A percentile compares a stretch with the other conserved stretches of the same genome.
These are phyloP conservation scores for Corrigiola litoralis DNA, from an alignment of 179 eudicot genomes.

Conservation along the genomic window DNA sequence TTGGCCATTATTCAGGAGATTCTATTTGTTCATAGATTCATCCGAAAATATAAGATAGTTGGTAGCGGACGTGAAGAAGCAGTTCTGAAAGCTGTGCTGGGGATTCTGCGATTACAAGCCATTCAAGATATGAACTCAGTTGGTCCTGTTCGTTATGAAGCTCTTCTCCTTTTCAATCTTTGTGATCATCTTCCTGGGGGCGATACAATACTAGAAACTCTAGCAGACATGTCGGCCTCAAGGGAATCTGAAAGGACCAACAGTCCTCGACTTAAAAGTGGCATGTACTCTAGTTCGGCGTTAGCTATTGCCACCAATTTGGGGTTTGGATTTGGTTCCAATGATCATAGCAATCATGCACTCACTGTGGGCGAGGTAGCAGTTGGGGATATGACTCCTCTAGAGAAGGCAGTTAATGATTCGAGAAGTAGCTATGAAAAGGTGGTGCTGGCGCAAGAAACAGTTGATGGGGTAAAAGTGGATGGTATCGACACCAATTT, in stretches of 20 bases:
- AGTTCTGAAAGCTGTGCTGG: conserved; percentile 73
- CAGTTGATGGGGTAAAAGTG: conserved; percentile 90
- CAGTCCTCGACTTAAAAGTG: conserved; percentile 35
- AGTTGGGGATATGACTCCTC: conserved; percentile 74
- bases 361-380: conserved; percentile 73
- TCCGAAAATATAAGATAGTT: conserved; percentile 55
- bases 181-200: conserved; percentile 97
- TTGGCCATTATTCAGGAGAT: conserved; percentile 73
- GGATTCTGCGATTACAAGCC: conserved; percentile 74
- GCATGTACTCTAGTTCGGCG: conserved; percentile 72
- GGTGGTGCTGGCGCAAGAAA: conserved; percentile 70
- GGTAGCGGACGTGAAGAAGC: conserved; percentile 68
- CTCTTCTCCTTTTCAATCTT: conserved; percentile 80
- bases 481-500: conserved; percentile 90
- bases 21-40: conserved; percentile 63
- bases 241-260: conserved; percentile 47
- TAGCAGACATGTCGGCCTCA: conserved; percentile 61
- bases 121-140: conserved; percentile 56
- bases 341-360: conserved; percentile 32
- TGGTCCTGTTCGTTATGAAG: conserved; percentile 42
- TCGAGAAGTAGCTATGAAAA: conserved; percentile 76
- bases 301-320: conserved; percentile 61
- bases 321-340: conserved; percentile 62
- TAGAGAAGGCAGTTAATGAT: conserved; percentile 83
- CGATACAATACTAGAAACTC: conserved; percentile 74